Percentiles rank a stretch among this genome's conserved stretches.
phyloP scores from a whole-genome alignment of 2,329 filamentous ascomycete species.

The Aureobasidium leucospermi region DNA sequence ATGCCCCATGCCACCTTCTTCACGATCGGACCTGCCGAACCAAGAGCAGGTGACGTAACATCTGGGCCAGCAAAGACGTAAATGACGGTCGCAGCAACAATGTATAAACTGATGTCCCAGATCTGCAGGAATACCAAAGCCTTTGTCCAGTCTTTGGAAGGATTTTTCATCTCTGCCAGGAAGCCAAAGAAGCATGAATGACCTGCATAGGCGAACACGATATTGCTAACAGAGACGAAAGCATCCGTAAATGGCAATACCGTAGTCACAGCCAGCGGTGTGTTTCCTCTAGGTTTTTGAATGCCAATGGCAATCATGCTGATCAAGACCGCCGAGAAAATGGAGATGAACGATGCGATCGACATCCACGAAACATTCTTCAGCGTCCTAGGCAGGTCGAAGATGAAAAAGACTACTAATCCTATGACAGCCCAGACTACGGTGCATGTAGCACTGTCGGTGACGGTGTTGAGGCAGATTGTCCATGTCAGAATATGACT shows the following conservation, averaged over 20 bases:
- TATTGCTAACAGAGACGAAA: conserved; percentile 59
- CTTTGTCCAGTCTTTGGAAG: conserved; percentile 51
- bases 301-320: conserved; percentile 61
- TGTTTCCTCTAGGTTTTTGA: conserved; percentile 29
- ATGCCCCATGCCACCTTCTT: conserved; percentile 61
- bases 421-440: conserved; percentile 58
- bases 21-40: conserved; percentile 48
- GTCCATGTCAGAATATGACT: conserved; percentile 63
- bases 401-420: conserved; percentile 49
- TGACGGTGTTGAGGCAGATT: conserved; percentile 63
- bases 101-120: conserved; percentile 54
- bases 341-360: conserved; percentile 45
- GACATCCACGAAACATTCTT: conserved; percentile 7
- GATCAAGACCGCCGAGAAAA: conserved; percentile 56
- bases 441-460: conserved; percentile 55
- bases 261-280: conserved; percentile 25
- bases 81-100: conserved; percentile 58
- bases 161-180: conserved; percentile 57
- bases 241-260: conserved; percentile 40
- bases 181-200: conserved; percentile 62
- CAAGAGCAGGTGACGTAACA: conserved; percentile 58
- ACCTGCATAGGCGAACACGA: conserved; percentile 59
- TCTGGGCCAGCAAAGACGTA: conserved; percentile 56
- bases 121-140: conserved; percentile 55
- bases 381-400: conserved; percentile 56